Conservation (phyloP, 176 grass and related monocot genomes). For the Oryza rufipogon region DNA sequence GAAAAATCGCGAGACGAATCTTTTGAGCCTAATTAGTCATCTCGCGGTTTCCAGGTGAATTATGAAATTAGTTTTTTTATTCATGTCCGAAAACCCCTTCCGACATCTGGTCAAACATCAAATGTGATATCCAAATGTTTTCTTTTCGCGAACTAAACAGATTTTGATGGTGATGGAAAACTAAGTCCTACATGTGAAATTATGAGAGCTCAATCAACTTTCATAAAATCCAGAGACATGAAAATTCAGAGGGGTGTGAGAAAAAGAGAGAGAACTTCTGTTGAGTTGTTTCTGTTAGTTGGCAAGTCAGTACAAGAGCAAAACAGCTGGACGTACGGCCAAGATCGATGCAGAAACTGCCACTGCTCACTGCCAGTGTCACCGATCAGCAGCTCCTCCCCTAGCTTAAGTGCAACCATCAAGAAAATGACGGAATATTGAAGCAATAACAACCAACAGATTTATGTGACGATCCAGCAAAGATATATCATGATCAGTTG, state of each 20-base stretch:
- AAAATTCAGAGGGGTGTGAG: no score
- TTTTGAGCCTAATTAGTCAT: no score
- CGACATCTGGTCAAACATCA: no score
- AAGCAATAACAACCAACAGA: background rate
- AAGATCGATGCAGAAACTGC: background rate
- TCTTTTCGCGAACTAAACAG: background rate
- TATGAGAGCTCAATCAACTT: background rate
- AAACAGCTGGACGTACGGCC: background rate
- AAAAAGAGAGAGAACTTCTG: background rate
- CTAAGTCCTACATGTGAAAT: background rate
- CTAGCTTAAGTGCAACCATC: background rate
- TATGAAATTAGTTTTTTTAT: no score
- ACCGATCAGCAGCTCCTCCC: background rate
- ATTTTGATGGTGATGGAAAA: background rate
- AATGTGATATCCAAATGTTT: no score
- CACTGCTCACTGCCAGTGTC: background rate
- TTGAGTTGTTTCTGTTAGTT: background rate
- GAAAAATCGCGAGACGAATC: no score
- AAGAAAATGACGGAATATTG: background rate
- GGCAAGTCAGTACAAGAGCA: background rate
- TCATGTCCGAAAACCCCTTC: no score
- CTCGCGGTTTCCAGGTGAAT: no score
- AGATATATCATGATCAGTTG: slow-evolving; percentile 6
- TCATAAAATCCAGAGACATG: background rate
- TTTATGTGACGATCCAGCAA: background rate